These are phyloP conservation scores for Phaseolus lunatus DNA, from an alignment of 306 rosid genomes.

Conservation along the genomic window DNA sequence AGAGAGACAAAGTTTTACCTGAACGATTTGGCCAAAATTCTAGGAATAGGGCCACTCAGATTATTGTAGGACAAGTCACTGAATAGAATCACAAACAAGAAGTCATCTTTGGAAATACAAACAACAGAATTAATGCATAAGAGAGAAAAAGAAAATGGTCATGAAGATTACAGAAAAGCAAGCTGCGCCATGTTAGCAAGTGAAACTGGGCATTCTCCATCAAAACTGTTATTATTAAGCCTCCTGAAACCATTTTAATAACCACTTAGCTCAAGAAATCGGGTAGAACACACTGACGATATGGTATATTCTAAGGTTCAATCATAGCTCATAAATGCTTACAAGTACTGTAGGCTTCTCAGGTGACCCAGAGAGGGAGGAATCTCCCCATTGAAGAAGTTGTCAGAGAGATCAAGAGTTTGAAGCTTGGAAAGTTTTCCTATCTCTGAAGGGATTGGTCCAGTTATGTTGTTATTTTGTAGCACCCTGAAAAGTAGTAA, in stretches of 20 bases:
- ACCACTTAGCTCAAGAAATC: slow-evolving; percentile 38
- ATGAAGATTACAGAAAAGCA: slow-evolving; percentile 76
- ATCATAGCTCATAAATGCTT: slow-evolving; percentile 50
- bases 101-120: not conserved
- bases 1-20: slow-evolving; percentile 56
- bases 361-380: slow-evolving; percentile 74
- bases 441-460: slow-evolving; percentile 78
- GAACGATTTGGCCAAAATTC: slow-evolving; percentile 90
- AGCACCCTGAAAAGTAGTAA: slow-evolving; percentile 65
- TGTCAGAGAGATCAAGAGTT: slow-evolving; percentile 87
- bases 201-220: slow-evolving; percentile 71
- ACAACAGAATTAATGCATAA: slow-evolving; percentile 12
- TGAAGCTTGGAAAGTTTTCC: slow-evolving; percentile 80
- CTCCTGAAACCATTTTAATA: slow-evolving; percentile 67
- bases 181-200: slow-evolving; percentile 89
- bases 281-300: not conserved
- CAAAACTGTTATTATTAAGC: slow-evolving; percentile 88
- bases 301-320: slow-evolving; percentile 10
- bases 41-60: slow-evolving; percentile 78
- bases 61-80: slow-evolving; percentile 92
- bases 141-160: slow-evolving; percentile 6
- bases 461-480: slow-evolving; percentile 90
- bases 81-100: slow-evolving; percentile 46
- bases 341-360: slow-evolving; percentile 84
- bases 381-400: slow-evolving; percentile 73